These are phyloP conservation scores for Candida sanyaensis DNA, from an alignment of 1,139 yeast species.

Conservation along the genomic window DNA sequence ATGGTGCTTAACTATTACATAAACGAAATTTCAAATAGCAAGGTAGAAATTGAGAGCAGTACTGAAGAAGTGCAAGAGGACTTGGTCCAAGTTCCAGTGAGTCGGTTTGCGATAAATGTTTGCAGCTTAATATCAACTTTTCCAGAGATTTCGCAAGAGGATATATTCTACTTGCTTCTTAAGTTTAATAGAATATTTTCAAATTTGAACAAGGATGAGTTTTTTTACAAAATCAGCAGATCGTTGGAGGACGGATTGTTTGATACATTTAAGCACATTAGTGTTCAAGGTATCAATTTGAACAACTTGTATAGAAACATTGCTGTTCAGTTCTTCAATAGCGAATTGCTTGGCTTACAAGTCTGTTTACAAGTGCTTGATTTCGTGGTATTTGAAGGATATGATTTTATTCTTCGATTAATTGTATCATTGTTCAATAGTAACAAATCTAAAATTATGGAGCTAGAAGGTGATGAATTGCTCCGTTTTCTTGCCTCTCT, in stretches of 20 bases:
- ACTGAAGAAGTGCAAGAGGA: conserved; percentile 2
- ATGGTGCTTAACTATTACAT: conserved; percentile 36
- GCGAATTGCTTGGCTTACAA: conserved; percentile 7
- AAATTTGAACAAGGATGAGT: conserved; percentile 35
- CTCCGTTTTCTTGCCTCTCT: conserved; percentile 24
- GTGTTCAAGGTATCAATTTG: conserved; percentile 40
- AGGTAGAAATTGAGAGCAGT: conserved; percentile 2
- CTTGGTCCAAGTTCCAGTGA: conserved; percentile 2
- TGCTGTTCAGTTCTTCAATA: conserved; percentile 3
- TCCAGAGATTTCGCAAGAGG: conserved; percentile 29
- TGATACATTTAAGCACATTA: conserved; percentile 33
- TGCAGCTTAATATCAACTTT: conserved; percentile 22
- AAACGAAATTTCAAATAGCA: conserved; percentile 18
- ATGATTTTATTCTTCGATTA: conserved; percentile 35
- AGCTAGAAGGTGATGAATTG: conserved; percentile 32
- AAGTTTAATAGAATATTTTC: conserved; percentile 34
- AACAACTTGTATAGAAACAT: conserved; percentile 24
- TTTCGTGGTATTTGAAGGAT: conserved; percentile 43
- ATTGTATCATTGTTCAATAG: conserved; percentile 25
- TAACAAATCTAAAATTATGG: conserved; percentile 20
- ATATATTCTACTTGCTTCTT: conserved; percentile 33
- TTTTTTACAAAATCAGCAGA: conserved; percentile 38
- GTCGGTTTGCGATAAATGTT: conserved; percentile 24
- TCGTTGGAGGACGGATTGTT: conserved; percentile 36
- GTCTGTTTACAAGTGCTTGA: conserved; percentile 29